These are phyloP conservation scores for Globisporangium spinosum DNA, from an alignment of 352 stramenopile genomes.

Conservation along the genomic window DNA sequence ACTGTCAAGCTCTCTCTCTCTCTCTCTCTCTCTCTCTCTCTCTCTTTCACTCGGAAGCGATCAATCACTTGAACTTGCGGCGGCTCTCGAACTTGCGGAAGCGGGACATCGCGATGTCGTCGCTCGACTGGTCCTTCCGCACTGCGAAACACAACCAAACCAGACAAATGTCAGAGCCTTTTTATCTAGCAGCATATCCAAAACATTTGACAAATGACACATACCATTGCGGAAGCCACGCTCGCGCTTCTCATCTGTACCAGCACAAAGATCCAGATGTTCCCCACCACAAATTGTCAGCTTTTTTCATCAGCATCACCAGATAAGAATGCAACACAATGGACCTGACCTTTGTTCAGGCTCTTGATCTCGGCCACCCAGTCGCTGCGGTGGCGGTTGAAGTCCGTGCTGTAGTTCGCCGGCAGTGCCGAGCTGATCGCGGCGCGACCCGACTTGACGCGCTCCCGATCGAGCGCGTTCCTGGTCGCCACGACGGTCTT, in stretches of 20 bases:
- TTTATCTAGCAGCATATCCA: background rate
- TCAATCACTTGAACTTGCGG: constrained; percentile 33
- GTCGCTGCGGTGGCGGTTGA: constrained; percentile 66
- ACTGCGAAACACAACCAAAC: constrained; percentile 21
- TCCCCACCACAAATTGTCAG: background rate
- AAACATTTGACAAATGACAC: constrained; percentile 2
- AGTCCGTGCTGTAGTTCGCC: constrained; percentile 75
- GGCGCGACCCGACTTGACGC: constrained; percentile 12
- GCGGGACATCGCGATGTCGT: constrained; percentile 55
- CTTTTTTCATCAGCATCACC: background rate
- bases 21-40: constrained; percentile 3
- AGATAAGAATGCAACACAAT: background rate
- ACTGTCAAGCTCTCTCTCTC: constrained; percentile 1
- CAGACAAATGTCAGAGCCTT: background rate
- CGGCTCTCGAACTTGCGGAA: constrained; percentile 77
- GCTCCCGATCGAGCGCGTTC: constrained; percentile 35
- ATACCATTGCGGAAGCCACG: constrained; percentile 54
- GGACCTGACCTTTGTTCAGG: constrained; percentile 44
- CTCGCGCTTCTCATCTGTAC: constrained; percentile 69
- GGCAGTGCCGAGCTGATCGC: constrained; percentile 51
- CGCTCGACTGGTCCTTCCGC: constrained; percentile 57
- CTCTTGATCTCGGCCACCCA: constrained; percentile 70
- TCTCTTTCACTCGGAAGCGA: background rate
- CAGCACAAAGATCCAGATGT: background rate
- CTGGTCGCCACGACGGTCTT: constrained; percentile 48